Percentiles rank a stretch among this genome's conserved stretches.
Evolutionary conservation across 306 rosid genomes (phyloP).

Genomic region (Fragaria ananassa): DNA sequence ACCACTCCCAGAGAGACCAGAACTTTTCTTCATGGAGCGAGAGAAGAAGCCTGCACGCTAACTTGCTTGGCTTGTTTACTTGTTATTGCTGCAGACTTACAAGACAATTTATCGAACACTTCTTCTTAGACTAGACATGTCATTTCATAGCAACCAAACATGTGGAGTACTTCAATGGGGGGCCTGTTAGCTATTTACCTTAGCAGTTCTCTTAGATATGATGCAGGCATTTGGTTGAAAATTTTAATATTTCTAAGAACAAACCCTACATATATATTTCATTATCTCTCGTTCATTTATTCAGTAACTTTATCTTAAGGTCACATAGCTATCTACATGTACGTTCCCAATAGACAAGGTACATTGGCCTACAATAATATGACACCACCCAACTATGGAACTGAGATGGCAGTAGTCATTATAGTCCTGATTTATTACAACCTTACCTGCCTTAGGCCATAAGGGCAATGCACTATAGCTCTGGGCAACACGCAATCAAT

Average conservation of each 20-base stretch:
- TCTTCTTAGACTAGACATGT: background rate
- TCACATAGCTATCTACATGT: background rate
- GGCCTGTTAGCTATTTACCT: background rate
- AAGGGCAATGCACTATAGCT: background rate
- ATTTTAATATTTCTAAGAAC: background rate
- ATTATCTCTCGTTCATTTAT: background rate
- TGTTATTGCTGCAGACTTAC: no score
- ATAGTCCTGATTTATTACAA: background rate
- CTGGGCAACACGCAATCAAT: background rate
- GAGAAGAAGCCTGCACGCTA: background rate
- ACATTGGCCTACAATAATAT: slow-evolving; percentile 1
- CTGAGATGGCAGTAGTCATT: background rate
- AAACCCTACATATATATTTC: background rate
- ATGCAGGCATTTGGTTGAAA: background rate
- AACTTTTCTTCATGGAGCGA: background rate
- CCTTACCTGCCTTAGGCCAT: background rate
- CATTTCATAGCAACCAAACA: background rate
- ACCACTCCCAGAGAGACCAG: background rate
- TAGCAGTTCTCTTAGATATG: background rate
- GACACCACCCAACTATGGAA: background rate
- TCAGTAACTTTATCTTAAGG: background rate
- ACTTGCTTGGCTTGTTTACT: background rate
- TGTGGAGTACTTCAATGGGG: background rate
- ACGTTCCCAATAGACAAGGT: background rate
- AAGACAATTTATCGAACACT: background rate